These are phyloP conservation scores for Podospora bellae-mahoneyi DNA, from an alignment of 495 filamentous ascomycete genomes.

Conservation along the genomic window DNA sequence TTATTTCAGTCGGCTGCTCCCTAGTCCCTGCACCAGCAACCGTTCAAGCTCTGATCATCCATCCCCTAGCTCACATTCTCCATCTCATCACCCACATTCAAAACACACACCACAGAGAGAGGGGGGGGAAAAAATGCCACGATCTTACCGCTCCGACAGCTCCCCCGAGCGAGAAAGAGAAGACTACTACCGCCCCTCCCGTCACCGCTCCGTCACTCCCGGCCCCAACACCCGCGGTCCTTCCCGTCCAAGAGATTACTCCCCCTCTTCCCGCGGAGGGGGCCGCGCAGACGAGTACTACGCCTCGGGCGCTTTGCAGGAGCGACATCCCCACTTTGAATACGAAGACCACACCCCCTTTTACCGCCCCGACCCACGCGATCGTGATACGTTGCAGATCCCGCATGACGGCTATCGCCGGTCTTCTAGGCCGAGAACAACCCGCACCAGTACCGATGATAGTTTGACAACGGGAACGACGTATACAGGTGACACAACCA, in stretches of 20 bases:
- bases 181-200: not conserved
- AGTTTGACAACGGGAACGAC: conserved; percentile 4
- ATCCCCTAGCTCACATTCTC: not conserved
- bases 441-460: not conserved
- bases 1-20: not conserved
- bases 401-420: not conserved
- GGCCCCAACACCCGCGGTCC: not conserved
- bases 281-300: conserved; percentile 2
- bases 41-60: not conserved
- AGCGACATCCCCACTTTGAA: conserved; percentile 9
- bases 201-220: conserved; percentile 5
- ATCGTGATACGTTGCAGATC: not conserved
- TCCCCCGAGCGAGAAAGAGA: not conserved
- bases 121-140: not conserved
- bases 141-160: not conserved
- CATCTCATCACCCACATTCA: not conserved
- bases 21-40: not conserved
- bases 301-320: conserved; percentile 10
- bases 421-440: conserved; percentile 2
- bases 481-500: conserved; percentile 7
- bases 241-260: conserved; percentile 10
- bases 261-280: conserved; percentile 5
- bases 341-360: conserved; percentile 18
- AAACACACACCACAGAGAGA: not conserved
- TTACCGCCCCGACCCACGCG: conserved; percentile 15